Conservation (phyloP, 768 basidiomycete genomes). For the Naganishia vishniacii region DNA sequence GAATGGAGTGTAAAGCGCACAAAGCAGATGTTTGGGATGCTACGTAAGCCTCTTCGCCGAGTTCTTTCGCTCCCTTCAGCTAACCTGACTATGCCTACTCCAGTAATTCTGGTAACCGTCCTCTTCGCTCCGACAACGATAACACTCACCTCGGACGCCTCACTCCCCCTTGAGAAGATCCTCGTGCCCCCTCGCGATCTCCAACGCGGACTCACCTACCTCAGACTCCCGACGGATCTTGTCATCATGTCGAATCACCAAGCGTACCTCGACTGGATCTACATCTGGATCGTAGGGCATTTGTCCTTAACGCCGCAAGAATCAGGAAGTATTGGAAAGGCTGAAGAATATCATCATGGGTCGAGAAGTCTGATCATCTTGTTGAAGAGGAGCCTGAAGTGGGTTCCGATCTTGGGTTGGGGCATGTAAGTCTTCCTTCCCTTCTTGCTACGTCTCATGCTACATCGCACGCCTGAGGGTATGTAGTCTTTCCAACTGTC, state of each 20-base stretch:
- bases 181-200: conserved; percentile 57
- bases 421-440: conserved; percentile 52
- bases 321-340: not conserved
- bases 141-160: conserved; percentile 32
- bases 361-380: conserved; percentile 77
- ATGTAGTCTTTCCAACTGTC: no score
- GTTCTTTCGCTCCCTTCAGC: conserved; percentile 36
- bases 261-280: conserved; percentile 57
- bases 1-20: conserved; percentile 69
- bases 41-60: conserved; percentile 55
- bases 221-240: conserved; percentile 66
- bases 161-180: conserved; percentile 47
- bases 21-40: conserved; percentile 71
- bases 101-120: conserved; percentile 8
- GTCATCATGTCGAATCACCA: conserved; percentile 88
- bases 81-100: conserved; percentile 38
- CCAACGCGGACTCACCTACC: conserved; percentile 10
- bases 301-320: conserved; percentile 28
- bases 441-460: no score
- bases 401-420: conserved; percentile 82
- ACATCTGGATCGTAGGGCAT: conserved; percentile 56
- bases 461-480: no score
- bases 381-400: conserved; percentile 82
- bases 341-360: conserved; percentile 28
- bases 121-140: conserved; percentile 29